These are phyloP conservation scores for Oxyria digyna DNA, from an alignment of 148 eudicot genomes.

Conservation along the genomic window DNA sequence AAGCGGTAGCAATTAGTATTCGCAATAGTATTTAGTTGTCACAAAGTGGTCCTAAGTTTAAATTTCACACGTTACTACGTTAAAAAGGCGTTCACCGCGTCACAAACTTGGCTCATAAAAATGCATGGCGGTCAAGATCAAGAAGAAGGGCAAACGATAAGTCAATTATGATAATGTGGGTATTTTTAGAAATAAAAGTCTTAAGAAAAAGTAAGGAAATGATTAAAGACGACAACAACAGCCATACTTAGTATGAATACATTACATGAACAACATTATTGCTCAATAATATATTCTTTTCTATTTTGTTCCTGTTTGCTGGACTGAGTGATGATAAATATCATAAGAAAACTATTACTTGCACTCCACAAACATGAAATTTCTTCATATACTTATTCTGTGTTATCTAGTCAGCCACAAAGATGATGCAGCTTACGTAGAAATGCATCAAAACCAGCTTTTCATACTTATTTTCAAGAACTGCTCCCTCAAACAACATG, in stretches of 20 bases:
- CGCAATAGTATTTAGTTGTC: too few relatives aligned
- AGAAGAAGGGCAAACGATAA: neutral
- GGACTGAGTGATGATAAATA: neutral
- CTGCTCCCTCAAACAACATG: neutral
- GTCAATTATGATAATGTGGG: neutral
- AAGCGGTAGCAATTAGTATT: too few relatives aligned
- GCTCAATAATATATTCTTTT: neutral
- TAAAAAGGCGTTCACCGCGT: too few relatives aligned
- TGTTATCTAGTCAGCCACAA: neutral
- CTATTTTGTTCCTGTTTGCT: neutral
- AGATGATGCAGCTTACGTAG: too few relatives aligned
- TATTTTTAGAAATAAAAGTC: neutral
- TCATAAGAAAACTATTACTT: constrained; percentile 16
- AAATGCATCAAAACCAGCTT: neutral
- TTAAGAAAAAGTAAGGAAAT: neutral
- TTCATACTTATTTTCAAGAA: neutral
- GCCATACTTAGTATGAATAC: neutral
- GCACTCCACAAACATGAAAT: constrained; percentile 11
- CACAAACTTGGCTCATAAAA: neutral
- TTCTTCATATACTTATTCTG: neutral
- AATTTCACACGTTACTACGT: neutral
- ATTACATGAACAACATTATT: neutral
- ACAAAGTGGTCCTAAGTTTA: too few relatives aligned
- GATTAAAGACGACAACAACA: neutral
- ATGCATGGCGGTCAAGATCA: neutral